Evolutionary conservation across 306 rosid genomes (phyloP), one percentile per base, ranked within the genome.

Genomic region (Medicago truncatula): DNA sequence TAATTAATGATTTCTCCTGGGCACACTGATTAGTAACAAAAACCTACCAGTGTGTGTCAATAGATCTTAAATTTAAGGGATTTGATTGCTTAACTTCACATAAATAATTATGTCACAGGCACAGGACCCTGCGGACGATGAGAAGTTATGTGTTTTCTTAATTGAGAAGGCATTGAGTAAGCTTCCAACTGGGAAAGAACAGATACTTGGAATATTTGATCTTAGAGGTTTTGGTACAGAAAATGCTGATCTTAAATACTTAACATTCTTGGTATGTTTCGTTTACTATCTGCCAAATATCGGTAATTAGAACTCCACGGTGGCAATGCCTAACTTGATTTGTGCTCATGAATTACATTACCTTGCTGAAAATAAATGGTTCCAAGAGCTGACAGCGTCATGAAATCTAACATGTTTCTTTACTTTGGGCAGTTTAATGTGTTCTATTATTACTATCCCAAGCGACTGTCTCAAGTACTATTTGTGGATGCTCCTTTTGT

Each of bases 401-500:
- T 56, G 13, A 75, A 77, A 63, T 56, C 44, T 81, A 34, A 81
- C 15, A 12, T 47, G 12, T 80, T 58, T 53, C 76, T 40, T 65
- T 69, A 9, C 14, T 71, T 74, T 75, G 79, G 73, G 78, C 93
- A 95, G 99, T 95, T 95, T 83, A 92, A 95, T 84, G 92, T 92
- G 67, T 88, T 89, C 73, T 92, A 95, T 86, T 88, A 67, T 62
- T 92, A 95, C 78, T 95, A 95, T 79, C 99, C 98, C 5, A 92
- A 82, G 84, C 84, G 97, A 41, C 71, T 95, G 84, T 88, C 81
- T 58, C 80, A 95, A 88, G 96, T 95, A 54, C 86, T 95, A 77
- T 92, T 92, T 60, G 93, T 95, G 78, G 98, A 87, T 59, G 93
- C 99, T 80, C 97, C 97, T 44, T 79, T 90, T 73, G 89, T 92